Evolutionary conservation across 768 basidiomycete genomes (phyloP).

Genomic region (Vishniacozyma victoriae): DNA sequence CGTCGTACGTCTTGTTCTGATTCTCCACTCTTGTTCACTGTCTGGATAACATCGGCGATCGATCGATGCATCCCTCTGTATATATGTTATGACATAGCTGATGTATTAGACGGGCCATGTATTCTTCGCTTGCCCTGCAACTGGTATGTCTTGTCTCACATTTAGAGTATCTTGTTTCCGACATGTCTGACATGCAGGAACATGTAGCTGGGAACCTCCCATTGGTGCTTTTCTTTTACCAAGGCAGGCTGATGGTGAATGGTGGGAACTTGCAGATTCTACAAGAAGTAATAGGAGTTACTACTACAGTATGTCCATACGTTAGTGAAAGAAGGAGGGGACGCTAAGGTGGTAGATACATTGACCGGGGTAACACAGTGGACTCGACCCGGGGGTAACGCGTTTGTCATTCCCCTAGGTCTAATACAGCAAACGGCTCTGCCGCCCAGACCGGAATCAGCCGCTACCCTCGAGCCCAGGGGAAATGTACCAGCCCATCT

Average conservation of each 20-base stretch:
- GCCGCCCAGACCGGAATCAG: too few relatives aligned
- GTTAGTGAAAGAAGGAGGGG: too few relatives aligned
- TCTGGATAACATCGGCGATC: too few relatives aligned
- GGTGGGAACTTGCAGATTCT: conserved; percentile 91
- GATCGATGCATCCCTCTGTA: too few relatives aligned
- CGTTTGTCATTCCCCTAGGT: conserved; percentile 84
- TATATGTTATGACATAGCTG: too few relatives aligned
- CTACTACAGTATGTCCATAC: conserved; percentile 59
- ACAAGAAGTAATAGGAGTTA: conserved; percentile 76
- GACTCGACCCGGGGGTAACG: conserved; percentile 66
- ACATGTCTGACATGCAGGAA: conserved; percentile 56
- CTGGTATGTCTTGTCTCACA: conserved; percentile 10
- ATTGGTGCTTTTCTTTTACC: conserved; percentile 82
- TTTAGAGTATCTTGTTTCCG: background rate
- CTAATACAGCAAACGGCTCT: conserved; percentile 75
- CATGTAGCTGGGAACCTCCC: conserved; percentile 90
- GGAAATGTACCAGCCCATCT: too few relatives aligned
- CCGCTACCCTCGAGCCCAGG: too few relatives aligned
- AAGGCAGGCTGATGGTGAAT: conserved; percentile 76
- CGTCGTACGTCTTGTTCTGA: conserved; percentile 56
- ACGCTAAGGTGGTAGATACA: conserved; percentile 56
- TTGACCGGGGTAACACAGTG: conserved; percentile 85
- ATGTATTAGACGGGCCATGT: conserved; percentile 52
- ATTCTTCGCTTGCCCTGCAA: conserved; percentile 86
- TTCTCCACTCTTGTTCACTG: background rate